Percentiles rank a stretch among this genome's conserved stretches.
Conservation (phyloP, 108 stramenopile species). For the Cyclotella choctawhatcheeana region DNA sequence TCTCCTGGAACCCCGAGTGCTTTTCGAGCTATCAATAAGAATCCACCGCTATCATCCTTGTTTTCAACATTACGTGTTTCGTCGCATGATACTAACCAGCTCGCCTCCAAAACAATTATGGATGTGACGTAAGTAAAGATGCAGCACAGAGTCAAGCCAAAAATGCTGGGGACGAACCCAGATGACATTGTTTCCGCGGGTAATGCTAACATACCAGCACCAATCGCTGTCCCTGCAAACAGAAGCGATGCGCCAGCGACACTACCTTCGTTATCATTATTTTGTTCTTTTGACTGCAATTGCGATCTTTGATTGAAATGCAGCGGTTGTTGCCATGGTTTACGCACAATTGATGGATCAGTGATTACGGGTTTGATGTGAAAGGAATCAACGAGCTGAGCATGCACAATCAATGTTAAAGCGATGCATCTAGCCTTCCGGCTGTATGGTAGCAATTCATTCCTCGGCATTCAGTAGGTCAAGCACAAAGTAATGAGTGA, state of each 20-base stretch:
- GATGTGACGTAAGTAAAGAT: slow-evolving; percentile 53
- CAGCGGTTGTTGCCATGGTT: background rate
- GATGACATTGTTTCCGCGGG: slow-evolving; percentile 45
- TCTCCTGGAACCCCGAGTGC: slow-evolving; percentile 45
- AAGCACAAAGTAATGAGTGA: no score
- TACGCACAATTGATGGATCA: no score
- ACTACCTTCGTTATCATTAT: slow-evolving; percentile 25
- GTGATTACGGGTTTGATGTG: no score
- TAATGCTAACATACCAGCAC: slow-evolving; percentile 49
- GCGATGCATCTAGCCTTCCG: no score
- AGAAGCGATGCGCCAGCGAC: slow-evolving; percentile 48
- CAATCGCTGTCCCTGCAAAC: slow-evolving; percentile 51
- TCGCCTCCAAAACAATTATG: slow-evolving; percentile 44
- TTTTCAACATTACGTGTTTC: slow-evolving; percentile 6
- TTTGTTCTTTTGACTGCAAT: background rate
- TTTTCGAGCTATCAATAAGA: slow-evolving; percentile 40
- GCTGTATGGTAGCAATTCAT: no score
- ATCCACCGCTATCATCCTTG: slow-evolving; percentile 27
- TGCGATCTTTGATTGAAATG: background rate
- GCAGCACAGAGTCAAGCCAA: slow-evolving; percentile 44
- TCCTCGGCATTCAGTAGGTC: no score
- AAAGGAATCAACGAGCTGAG: no score
- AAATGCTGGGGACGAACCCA: slow-evolving; percentile 42
- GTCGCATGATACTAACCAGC: slow-evolving; percentile 33
- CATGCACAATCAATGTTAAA: no score